phyloP scores from a whole-genome alignment of 176 grass and related monocot genomes.

The Lolium perenne region DNA sequence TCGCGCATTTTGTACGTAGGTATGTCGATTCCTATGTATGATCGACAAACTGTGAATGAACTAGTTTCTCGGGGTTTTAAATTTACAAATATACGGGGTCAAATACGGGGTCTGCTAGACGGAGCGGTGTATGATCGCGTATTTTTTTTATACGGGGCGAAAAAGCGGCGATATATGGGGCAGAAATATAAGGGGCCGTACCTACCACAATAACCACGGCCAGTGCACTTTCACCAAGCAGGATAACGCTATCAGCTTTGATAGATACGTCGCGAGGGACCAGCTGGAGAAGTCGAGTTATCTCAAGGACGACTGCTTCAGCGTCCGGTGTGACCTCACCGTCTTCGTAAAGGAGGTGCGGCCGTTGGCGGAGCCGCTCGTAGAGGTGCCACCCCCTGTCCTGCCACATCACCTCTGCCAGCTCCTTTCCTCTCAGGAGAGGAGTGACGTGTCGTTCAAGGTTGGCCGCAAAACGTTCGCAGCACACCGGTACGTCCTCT shows the following conservation, averaged over 20 bases:
- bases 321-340: slow-evolving; percentile 23
- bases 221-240: background rate
- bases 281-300: background rate
- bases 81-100: too few relatives aligned
- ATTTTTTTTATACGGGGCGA: too few relatives aligned
- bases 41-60: too few relatives aligned
- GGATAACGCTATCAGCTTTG: background rate
- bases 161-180: too few relatives aligned
- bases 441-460: slow-evolving; percentile 41
- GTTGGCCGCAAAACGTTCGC: slow-evolving; percentile 13
- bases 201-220: too few relatives aligned
- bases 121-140: too few relatives aligned
- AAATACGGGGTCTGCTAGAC: too few relatives aligned
- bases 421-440: slow-evolving; percentile 11
- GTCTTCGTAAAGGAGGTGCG: background rate
- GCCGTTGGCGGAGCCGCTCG: background rate
- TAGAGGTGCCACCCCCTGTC: background rate
- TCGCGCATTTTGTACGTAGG: too few relatives aligned
- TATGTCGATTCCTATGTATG: too few relatives aligned
- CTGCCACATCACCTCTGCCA: slow-evolving; percentile 10
- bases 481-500: slow-evolving; percentile 36
- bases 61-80: too few relatives aligned
- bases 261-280: background rate
- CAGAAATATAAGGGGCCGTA: too few relatives aligned
- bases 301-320: slow-evolving; percentile 14